These are phyloP conservation scores for Chara braunii DNA, from an alignment of 139 green algal species.

Conservation along the genomic window DNA sequence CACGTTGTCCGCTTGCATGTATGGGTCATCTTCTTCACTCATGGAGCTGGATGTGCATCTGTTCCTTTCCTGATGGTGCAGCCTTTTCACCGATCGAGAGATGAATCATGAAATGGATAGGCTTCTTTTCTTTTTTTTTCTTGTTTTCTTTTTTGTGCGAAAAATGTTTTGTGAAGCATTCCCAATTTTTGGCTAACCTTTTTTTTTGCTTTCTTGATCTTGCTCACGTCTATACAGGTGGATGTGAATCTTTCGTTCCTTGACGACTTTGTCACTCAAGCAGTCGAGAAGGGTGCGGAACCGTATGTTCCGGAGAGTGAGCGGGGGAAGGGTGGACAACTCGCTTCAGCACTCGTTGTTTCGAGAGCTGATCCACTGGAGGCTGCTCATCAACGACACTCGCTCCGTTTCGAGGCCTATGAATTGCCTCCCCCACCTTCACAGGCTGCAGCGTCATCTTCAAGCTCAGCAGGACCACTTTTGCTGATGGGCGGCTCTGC, in stretches of 20 bases:
- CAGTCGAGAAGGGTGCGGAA: conserved; percentile 30
- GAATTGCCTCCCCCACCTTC: conserved; percentile 18
- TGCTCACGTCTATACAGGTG: conserved; percentile 11
- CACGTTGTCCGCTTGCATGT: no score
- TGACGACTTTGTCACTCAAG: conserved; percentile 21
- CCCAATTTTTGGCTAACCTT: neutral
- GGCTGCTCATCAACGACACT: neutral
- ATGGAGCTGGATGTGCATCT: conserved; percentile 1
- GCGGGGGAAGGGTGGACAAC: no score
- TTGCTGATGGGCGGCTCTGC: neutral
- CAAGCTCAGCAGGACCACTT: neutral
- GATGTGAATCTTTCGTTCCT: conserved; percentile 22
- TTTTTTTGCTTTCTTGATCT: no score
- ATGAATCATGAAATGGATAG: conserved; percentile 2
- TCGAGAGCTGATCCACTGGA: neutral
- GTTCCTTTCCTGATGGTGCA: conserved; percentile 4
- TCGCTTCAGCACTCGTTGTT: neutral
- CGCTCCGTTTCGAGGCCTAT: conserved; percentile 40
- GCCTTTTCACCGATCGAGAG: neutral
- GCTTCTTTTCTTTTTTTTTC: conserved; percentile 5
- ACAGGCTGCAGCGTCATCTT: neutral
- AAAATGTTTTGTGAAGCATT: neutral
- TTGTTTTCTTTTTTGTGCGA: conserved; percentile 2
- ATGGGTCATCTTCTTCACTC: no score
- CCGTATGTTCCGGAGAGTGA: conserved; percentile 29